Evolutionary conservation across 2,329 filamentous ascomycete genomes (phyloP).

Genomic region (Zalaria obscura): DNA sequence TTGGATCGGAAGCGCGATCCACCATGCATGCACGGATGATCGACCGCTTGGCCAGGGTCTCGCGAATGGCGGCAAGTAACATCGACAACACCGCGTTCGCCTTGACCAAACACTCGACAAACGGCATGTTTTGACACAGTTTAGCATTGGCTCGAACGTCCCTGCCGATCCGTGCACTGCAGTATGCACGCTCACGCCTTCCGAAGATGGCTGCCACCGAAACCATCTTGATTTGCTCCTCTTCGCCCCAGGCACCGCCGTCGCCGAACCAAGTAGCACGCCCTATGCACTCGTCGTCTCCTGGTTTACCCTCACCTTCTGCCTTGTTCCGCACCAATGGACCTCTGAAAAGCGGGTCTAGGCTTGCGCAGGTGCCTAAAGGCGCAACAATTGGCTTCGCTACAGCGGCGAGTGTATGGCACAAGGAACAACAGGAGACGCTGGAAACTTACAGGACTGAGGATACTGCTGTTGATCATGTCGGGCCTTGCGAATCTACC

Average conservation of each 20-base stretch:
- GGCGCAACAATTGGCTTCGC: neutral
- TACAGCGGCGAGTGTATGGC: neutral
- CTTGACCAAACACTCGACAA: too few relatives aligned
- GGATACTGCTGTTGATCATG: too few relatives aligned
- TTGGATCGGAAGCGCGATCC: too few relatives aligned
- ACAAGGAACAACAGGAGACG: neutral
- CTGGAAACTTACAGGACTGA: neutral
- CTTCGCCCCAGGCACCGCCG: neutral
- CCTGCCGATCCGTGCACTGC: too few relatives aligned
- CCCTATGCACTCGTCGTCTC: neutral
- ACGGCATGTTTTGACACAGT: too few relatives aligned
- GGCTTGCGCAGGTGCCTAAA: neutral
- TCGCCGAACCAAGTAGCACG: neutral
- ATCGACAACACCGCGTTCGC: too few relatives aligned
- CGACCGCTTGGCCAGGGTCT: too few relatives aligned
- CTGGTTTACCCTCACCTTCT: constrained; percentile 2
- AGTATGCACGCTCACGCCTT: neutral
- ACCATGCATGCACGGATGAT: too few relatives aligned
- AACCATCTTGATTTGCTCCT: constrained; percentile 4
- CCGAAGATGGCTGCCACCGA: neutral
- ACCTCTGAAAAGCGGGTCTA: neutral
- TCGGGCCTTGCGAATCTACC: too few relatives aligned
- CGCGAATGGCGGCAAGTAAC: too few relatives aligned
- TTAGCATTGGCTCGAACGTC: too few relatives aligned
- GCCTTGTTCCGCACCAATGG: neutral